Evolutionary conservation across 352 stramenopile species (phyloP), one percentile per base, ranked within the genome.

Genomic region (Pythium aristosporum): DNA sequence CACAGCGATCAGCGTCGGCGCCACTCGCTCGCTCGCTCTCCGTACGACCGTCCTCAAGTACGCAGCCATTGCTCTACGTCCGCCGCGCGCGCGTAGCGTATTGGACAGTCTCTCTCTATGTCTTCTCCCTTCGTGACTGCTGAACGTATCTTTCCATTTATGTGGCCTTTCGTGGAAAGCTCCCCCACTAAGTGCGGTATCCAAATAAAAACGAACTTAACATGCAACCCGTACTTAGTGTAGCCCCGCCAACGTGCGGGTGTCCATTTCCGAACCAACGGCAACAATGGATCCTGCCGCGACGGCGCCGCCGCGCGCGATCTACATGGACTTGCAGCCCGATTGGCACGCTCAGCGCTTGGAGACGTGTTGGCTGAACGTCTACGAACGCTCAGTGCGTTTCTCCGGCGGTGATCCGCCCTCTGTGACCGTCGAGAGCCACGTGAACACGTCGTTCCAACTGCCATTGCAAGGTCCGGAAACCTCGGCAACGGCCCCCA

Each of bases 241-340:
- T 7, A 39, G 2, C n/a, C 16, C 47, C 2, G 39, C 39, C 39
- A 46, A 46, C 13, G 10, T 15, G 39, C 16, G 18, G 13, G 16
- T 18, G 12, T 10, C 15, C 39, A 46, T 11, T 39, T 39, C 5
- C 39, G 9, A 46, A 46, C 39, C 34, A 46, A 46, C 39, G 18
- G 39, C 39, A 46, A 44, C 12, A 21, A 43, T 36, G 13, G 39
- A 57, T 46, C 61, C 56, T 48, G 47, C 50, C 43, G 56, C 47
- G n/a, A 30, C 46, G 57, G 13, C 57, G 52, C 36, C 39, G 39
- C 6, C 32, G 54, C 63, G 51, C 21, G 25, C 51, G 42, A 48
- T 71, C 30, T 88, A 87, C 74, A 74, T 89, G 74, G 77, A 90
- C 68, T 68, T 92, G 55, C 72, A 90, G 71, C 69, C 76, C 12